Evolutionary conservation across 2,329 filamentous ascomycete genomes (phyloP).

Genomic region (Neurospora sp.): DNA sequence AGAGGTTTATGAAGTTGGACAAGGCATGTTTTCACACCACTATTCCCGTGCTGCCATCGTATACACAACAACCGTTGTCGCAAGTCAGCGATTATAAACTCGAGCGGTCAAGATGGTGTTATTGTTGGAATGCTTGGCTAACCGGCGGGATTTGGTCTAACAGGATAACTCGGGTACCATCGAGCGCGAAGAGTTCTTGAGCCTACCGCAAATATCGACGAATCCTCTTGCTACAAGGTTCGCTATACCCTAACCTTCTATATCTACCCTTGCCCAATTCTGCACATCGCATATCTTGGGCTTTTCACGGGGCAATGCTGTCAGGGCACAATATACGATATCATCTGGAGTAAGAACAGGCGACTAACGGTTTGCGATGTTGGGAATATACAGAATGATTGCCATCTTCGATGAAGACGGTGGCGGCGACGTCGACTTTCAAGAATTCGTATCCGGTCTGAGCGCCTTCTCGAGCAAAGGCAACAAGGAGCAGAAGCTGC

Average conservation of each 20-base stretch:
- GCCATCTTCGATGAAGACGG: conserved; percentile 99
- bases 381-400: conserved; percentile 63
- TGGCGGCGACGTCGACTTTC: conserved; percentile 95
- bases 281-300: not conserved
- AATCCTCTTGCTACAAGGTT: conserved; percentile 94
- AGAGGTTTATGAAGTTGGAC: conserved; percentile 98
- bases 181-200: conserved; percentile 96
- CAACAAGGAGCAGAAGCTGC: conserved; percentile 97
- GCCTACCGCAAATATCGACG: conserved; percentile 91
- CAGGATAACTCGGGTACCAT: conserved; percentile 97
- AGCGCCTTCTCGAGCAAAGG: conserved; percentile 96
- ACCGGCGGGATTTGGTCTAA: not conserved
- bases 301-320: not conserved
- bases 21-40: conserved; percentile 51
- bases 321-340: not conserved
- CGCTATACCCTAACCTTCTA: conserved; percentile 6
- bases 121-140: not conserved
- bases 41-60: not conserved
- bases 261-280: not conserved
- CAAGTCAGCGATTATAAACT: too few species aligned
- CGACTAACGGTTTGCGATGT: not conserved
- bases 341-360: not conserved
- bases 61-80: not conserved
- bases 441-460: conserved; percentile 93
- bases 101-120: not conserved